Base-by-base conservation (phyloP, 2,329 filamentous ascomycete species). In the Alternaria ventricosa region DNA sequence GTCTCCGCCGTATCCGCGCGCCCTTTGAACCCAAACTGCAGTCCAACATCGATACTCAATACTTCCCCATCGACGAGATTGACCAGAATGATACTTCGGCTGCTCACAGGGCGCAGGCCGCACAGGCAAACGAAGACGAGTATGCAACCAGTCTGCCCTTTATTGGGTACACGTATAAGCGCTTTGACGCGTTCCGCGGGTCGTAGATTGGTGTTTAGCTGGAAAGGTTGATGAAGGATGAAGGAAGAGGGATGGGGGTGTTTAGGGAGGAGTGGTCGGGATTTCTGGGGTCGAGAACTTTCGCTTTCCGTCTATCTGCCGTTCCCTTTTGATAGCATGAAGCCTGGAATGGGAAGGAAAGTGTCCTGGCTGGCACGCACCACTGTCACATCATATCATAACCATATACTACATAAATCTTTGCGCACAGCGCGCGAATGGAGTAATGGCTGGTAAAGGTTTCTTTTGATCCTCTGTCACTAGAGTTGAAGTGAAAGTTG, bases 21-120 rank as follows among this genome's bases (percentile, higher is more conserved):
- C 96, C 96, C 0, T 99, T 99, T 78, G 95, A 98, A 83, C 96
- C 96, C 3, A 93, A 94, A 76, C 86, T 99, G 68, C 92, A 92
- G 64, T 97, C 93, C 67, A 96, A 96, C 80, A 92, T 97, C 74
- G 96, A 99, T 79, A 97, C 96, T 20, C 95, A 94, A 50, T 98
- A 99, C 85, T 99, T 99, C 89, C 96, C 96, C 10, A 97, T 94
- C 56, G 96, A 99, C 78, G 96, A 99, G 82, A 97, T 99, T 77
- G 94, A 97, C 74, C 95, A 98, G 84, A 95, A 94, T 59, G 94
- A 97, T 80, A 97, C 94, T 68, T 93, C 92, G 60, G 96, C 94
- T 23, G 87, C 92, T 69, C 87, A 97, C 75, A 92, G 93, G 79
- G 92, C 92, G 20, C 92, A 96, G 81, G 93, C 92, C 54, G 90